Conservation (phyloP, 2,329 filamentous ascomycete species). For the Hypocrella siamensis region DNA sequence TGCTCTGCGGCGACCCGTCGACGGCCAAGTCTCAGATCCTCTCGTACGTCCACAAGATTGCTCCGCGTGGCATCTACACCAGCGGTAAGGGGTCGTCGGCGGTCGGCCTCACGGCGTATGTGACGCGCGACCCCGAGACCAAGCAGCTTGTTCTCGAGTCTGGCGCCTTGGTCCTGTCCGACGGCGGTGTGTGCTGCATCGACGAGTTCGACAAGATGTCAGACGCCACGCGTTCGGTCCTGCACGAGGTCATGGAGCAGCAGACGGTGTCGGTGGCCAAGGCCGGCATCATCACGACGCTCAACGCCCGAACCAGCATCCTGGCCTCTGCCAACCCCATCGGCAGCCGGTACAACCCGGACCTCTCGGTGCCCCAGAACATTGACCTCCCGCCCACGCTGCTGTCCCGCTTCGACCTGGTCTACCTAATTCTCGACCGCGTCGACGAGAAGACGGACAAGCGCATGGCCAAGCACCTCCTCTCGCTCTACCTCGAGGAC, state of each 20-base stretch:
- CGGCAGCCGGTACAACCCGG: slow-evolving; percentile 92
- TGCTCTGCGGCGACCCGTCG: slow-evolving; percentile 92
- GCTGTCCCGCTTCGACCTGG: slow-evolving; percentile 88
- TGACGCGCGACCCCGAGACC: slow-evolving; percentile 67
- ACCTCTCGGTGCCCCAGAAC: slow-evolving; percentile 90
- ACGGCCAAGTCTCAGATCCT: slow-evolving; percentile 93
- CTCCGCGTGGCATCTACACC: slow-evolving; percentile 72
- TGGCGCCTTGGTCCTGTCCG: slow-evolving; percentile 62
- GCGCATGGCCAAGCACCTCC: slow-evolving; percentile 75
- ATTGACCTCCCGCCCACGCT: slow-evolving; percentile 93
- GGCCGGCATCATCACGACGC: slow-evolving; percentile 89
- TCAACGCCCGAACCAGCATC: slow-evolving; percentile 91
- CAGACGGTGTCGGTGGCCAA: slow-evolving; percentile 76
- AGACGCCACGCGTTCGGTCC: slow-evolving; percentile 60
- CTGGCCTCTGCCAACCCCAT: slow-evolving; percentile 96
- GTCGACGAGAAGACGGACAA: slow-evolving; percentile 84
- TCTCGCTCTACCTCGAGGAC: slow-evolving; percentile 95
- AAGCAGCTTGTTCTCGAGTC: slow-evolving; percentile 69
- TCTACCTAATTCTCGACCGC: slow-evolving; percentile 90
- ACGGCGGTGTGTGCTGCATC: slow-evolving; percentile 73
- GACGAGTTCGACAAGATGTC: slow-evolving; percentile 84
- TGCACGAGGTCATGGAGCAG: slow-evolving; percentile 82
- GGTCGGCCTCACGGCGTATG: slow-evolving; percentile 67
- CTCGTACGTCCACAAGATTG: slow-evolving; percentile 93
- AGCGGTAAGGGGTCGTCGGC: slow-evolving; percentile 70